phyloP scores from a whole-genome alignment of 129 eudicot species.

The Pittosporum tobira region DNA sequence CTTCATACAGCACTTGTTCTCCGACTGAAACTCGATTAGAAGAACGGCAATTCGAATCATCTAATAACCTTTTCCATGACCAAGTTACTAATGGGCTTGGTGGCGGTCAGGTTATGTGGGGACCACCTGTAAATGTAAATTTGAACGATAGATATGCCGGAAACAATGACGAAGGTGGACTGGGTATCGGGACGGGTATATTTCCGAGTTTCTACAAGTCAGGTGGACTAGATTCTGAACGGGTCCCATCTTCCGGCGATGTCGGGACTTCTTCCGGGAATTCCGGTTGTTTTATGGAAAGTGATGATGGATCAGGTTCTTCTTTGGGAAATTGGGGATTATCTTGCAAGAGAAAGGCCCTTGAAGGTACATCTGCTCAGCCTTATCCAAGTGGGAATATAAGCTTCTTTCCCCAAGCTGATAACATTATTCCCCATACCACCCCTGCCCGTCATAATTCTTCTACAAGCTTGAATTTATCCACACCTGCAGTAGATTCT shows the following conservation, averaged over 20 bases:
- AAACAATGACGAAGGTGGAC: slow-evolving; percentile 1
- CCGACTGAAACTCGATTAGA: slow-evolving; percentile 22
- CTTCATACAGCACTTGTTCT: slow-evolving; percentile 17
- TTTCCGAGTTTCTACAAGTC: slow-evolving; percentile 11
- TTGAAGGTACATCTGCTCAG: slow-evolving; percentile 63
- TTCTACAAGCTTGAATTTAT: slow-evolving; percentile 43
- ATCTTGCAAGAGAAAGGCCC: slow-evolving; percentile 65
- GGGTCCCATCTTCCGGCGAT: slow-evolving; percentile 20
- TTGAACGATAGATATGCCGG: slow-evolving; percentile 3
- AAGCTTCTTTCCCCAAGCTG: slow-evolving; percentile 36
- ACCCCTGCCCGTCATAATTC: slow-evolving; percentile 17
- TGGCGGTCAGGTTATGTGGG: slow-evolving; percentile 15
- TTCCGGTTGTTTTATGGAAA: slow-evolving; percentile 19
- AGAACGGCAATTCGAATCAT: slow-evolving; percentile 32
- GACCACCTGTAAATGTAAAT: slow-evolving; percentile 6
- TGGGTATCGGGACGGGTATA: background rate
- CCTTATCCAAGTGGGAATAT: slow-evolving; percentile 38
- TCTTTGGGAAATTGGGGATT: slow-evolving; percentile 50
- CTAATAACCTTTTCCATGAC: slow-evolving; percentile 18
- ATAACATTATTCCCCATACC: slow-evolving; percentile 15
- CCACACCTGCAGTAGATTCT: slow-evolving; percentile 30
- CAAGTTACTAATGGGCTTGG: slow-evolving; percentile 16
- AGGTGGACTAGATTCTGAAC: slow-evolving; percentile 2
- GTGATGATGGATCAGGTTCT: slow-evolving; percentile 31
- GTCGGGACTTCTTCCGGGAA: slow-evolving; percentile 28